Percentiles rank a stretch among this genome's conserved stretches.
These are phyloP conservation scores for Pelagophyceae sp. DNA, from an alignment of 352 stramenopile species.

Conservation along the genomic window DNA sequence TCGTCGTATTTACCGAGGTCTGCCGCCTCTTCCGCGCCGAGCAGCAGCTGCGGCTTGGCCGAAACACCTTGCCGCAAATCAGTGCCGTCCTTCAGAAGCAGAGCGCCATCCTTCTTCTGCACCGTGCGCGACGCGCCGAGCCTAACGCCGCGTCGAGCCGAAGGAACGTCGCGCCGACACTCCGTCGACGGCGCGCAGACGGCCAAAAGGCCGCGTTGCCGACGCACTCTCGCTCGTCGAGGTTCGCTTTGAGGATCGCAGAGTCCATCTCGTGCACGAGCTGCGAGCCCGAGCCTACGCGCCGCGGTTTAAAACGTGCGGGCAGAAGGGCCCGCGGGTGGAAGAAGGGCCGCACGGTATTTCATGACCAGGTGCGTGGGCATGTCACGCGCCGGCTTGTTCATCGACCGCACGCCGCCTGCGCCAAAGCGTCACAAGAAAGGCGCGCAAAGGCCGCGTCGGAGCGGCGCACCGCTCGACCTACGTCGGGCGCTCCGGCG, in stretches of 20 bases:
- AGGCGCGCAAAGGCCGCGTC: neutral
- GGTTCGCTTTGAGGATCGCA: conserved; percentile 38
- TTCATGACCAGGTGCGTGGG: conserved; percentile 25
- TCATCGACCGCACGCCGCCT: conserved; percentile 15
- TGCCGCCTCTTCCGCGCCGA: neutral
- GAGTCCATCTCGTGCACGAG: conserved; percentile 36
- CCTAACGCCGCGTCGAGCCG: conserved; percentile 37
- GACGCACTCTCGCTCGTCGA: conserved; percentile 29
- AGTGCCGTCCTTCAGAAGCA: conserved; percentile 36
- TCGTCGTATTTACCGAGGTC: conserved; percentile 55
- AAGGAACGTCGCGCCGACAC: too few relatives aligned
- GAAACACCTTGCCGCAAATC: conserved; percentile 1
- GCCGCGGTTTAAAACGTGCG: neutral
- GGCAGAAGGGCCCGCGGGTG: neutral
- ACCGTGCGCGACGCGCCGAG: conserved; percentile 28
- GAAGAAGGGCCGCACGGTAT: neutral
- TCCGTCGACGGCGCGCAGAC: too few relatives aligned
- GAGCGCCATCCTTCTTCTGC: conserved; percentile 28
- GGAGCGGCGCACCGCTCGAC: too few relatives aligned
- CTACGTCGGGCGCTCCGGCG: too few relatives aligned
- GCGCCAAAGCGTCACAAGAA: neutral
- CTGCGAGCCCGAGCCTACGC: conserved; percentile 28
- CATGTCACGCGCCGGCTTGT: conserved; percentile 19
- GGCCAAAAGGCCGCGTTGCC: too few relatives aligned
- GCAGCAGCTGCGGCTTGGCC: conserved; percentile 17